Base-by-base conservation (phyloP, 78 protist genomes). In the Dictyostelium brefeldianum region DNA sequence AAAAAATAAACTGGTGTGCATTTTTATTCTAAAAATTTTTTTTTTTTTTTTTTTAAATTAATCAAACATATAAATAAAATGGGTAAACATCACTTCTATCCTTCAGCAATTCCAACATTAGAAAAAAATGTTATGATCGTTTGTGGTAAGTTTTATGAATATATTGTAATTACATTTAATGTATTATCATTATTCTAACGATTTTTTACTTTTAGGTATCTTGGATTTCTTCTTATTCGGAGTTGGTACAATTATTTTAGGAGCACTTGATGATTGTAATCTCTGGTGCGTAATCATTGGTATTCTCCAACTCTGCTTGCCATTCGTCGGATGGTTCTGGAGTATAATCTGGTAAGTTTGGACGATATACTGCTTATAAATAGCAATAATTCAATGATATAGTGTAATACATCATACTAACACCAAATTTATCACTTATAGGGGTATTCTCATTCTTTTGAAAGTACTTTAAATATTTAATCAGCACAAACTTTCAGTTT, bases 231-330 rank as follows among this genome's bases (percentile, higher is more conserved):
- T 51, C 47, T 27, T 87, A 1, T 87, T 87, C 29, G 92, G 92
- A 50, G 51, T 84, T 75, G 81, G 81, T 43, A 83, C 91, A 25
- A 83, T 83, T 20, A 87, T 87, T 65, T 57, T 87, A 29, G 92
- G 92, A 62, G 92, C 81, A 6, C 67, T 87, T 18, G 92, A 87
- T 77, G 79, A 87, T 77, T 87, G 92, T 56, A 87, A 87, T 29
- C 41, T 87, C 41, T 87, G 92, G 92, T 87, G 92, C 77, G 92
- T 87, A 25, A 3, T 87, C 48, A 87, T 87, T 54, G 92, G 92
- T 50, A 64, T 87, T 50, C 51, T 87, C 25, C 92, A 87, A 77
- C 36, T 83, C 25, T 41, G 90, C 71, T 18, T 71, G 36, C 27
- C 53, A 64, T 25, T 25, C 0, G 43, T 75, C 51, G 31, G 43